Percentiles rank a stretch among this genome's conserved stretches.
phyloP scores from a whole-genome alignment of 345 rosid genomes.

The Citrus sinensis region DNA sequence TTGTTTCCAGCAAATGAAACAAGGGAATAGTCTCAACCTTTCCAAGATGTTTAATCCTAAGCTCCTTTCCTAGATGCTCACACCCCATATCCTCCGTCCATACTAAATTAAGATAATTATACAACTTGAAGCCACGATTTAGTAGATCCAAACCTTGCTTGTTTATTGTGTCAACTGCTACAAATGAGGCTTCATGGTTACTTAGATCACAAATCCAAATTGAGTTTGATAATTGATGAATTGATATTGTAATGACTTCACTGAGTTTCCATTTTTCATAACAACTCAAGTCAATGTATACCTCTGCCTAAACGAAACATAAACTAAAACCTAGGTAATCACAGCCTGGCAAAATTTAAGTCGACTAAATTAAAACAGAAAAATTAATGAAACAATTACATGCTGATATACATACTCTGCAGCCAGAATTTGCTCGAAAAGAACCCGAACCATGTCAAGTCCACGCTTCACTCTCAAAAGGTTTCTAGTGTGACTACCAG shows the following conservation, averaged over 20 bases:
- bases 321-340: not conserved
- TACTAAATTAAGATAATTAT: not conserved
- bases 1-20: not conserved
- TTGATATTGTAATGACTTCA: not conserved
- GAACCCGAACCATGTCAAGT: slow-evolving; percentile 87
- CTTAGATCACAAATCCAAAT: not conserved
- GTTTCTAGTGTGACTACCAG: slow-evolving; percentile 89
- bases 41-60: not conserved
- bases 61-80: not conserved
- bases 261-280: not conserved
- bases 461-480: slow-evolving; percentile 95
- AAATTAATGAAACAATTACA: not conserved
- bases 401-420: slow-evolving; percentile 47
- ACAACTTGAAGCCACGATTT: not conserved
- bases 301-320: not conserved
- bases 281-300: not conserved
- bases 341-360: not conserved
- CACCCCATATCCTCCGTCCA: not conserved
- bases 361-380: not conserved
- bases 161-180: not conserved
- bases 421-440: slow-evolving; percentile 68
- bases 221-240: not conserved
- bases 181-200: not conserved
- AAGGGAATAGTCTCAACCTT: not conserved
- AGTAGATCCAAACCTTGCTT: not conserved